Conservation (phyloP, 2,329 filamentous ascomycete species). For the Xylaria multiplex region DNA sequence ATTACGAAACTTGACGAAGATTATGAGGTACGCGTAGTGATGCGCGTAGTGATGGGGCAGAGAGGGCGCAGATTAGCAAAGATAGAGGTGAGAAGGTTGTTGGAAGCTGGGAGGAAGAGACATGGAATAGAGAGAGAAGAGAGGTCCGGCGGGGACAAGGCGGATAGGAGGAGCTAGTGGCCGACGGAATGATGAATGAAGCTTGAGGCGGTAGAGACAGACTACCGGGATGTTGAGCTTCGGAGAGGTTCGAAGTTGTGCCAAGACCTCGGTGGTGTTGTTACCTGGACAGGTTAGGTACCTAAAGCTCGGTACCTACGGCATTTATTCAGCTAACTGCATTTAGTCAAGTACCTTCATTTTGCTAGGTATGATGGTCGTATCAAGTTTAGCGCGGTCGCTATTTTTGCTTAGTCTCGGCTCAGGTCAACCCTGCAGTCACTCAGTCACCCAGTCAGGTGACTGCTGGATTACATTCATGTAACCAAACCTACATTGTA, state of each 20-base stretch:
- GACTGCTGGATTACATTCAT: too few relatives aligned
- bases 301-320: too few relatives aligned
- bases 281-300: background rate
- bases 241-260: background rate
- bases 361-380: too few relatives aligned
- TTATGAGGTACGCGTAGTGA: background rate
- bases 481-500: too few relatives aligned
- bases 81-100: background rate
- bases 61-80: background rate
- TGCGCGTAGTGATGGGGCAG: background rate
- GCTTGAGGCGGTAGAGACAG: background rate
- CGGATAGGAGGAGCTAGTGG: background rate
- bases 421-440: too few relatives aligned
- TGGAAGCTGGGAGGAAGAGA: background rate
- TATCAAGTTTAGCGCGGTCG: too few relatives aligned
- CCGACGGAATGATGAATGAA: background rate
- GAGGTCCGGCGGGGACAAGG: background rate
- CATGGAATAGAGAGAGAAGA: background rate
- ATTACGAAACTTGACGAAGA: background rate
- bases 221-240: too few relatives aligned
- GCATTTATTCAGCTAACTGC: too few relatives aligned
- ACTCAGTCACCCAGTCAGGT: too few relatives aligned
- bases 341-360: too few relatives aligned
- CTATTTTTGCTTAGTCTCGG: too few relatives aligned
- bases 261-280: too few relatives aligned